Conservation (phyloP, 2,329 filamentous ascomycete genomes). For the Akanthomyces muscarius region DNA sequence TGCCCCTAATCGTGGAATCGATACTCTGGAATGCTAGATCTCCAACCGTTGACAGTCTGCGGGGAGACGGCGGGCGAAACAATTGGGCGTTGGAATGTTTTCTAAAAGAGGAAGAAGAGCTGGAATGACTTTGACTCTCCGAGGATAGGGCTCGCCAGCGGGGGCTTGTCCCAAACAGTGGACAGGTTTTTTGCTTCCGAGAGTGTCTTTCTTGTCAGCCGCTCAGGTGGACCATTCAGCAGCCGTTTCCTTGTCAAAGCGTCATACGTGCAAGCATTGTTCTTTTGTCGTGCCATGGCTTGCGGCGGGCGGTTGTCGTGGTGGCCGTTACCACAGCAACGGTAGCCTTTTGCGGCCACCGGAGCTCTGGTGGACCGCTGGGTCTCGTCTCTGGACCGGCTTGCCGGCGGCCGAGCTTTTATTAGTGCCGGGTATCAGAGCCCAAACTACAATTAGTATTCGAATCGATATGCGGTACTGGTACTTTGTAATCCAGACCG, state of each 20-base stretch:
- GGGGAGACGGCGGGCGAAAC: neutral
- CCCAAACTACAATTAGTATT: too few species aligned
- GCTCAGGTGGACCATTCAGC: neutral
- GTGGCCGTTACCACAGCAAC: constrained; percentile 12
- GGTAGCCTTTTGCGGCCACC: neutral
- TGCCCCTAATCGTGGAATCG: neutral
- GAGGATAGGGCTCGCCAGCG: neutral
- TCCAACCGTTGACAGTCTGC: neutral
- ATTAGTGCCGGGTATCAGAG: neutral
- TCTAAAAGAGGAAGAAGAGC: neutral
- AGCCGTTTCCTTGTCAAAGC: neutral
- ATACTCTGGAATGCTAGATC: neutral
- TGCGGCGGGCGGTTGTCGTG: constrained; percentile 4
- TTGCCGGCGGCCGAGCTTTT: neutral
- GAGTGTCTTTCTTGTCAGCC: neutral
- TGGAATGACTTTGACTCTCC: constrained; percentile 1
- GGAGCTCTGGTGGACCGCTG: neutral
- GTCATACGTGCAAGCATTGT: neutral
- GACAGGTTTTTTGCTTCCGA: neutral
- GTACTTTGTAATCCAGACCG: too few species aligned
- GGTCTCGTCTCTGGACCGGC: neutral
- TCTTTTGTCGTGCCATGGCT: constrained; percentile 1
- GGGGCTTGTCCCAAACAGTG: neutral
- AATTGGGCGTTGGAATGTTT: constrained; percentile 5
- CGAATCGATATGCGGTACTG: too few species aligned